Evolutionary conservation across 164 flowering plant genomes (phyloP).

Genomic region (Amborella trichopoda): DNA sequence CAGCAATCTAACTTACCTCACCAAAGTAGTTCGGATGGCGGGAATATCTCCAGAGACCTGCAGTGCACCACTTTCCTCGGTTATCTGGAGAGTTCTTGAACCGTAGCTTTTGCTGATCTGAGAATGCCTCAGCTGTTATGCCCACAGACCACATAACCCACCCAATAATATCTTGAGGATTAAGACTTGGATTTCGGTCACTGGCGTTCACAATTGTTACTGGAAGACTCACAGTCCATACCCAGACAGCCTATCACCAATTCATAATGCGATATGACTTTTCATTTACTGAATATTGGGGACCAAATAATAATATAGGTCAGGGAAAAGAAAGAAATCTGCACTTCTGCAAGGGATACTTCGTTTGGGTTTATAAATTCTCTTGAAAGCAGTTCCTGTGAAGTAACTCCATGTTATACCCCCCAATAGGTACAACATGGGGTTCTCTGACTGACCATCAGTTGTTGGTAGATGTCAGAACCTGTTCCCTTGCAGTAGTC

Average conservation of each 20-base stretch:
- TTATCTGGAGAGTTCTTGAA: slow-evolving; percentile 77
- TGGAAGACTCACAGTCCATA: slow-evolving; percentile 94
- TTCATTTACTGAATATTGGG: too few species aligned
- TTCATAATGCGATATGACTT: slow-evolving; percentile 1
- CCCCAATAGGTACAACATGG: too few species aligned
- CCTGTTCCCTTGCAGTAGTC: too few species aligned
- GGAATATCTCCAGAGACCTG: slow-evolving; percentile 69
- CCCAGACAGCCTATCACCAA: slow-evolving; percentile 86
- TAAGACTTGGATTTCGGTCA: slow-evolving; percentile 48
- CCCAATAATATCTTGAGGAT: slow-evolving; percentile 59
- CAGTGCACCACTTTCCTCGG: slow-evolving; percentile 85
- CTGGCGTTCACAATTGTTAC: slow-evolving; percentile 86
- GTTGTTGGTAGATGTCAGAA: too few species aligned
- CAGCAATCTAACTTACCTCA: slow-evolving; percentile 42
- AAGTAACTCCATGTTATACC: too few species aligned
- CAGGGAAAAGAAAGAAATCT: neutral
- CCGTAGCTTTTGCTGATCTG: slow-evolving; percentile 78
- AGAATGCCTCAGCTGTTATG: slow-evolving; percentile 49
- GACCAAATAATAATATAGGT: too few species aligned
- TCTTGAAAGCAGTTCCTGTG: too few species aligned
- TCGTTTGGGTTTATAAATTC: too few species aligned
- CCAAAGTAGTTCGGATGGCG: slow-evolving; percentile 97
- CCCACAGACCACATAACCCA: slow-evolving; percentile 90
- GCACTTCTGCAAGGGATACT: too few species aligned
- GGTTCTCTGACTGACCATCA: too few species aligned